Conservation (phyloP, 2,329 filamentous ascomycete species). For the Colletotrichum abscissum region DNA sequence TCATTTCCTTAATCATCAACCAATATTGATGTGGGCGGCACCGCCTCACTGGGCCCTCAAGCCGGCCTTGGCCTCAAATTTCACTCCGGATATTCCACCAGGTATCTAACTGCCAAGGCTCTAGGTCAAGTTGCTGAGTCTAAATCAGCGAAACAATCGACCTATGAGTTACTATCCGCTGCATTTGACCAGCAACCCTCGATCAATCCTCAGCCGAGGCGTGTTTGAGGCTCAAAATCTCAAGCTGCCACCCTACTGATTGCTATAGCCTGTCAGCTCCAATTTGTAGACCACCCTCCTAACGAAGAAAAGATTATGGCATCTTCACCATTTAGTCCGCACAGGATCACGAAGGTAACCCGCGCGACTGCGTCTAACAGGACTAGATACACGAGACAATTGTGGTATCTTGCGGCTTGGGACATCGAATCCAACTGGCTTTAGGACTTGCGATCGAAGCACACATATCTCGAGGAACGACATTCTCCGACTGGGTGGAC, state of each 20-base stretch:
- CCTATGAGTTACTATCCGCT: not conserved
- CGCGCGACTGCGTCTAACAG: not conserved
- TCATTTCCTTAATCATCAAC: not conserved
- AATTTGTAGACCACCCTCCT: not conserved
- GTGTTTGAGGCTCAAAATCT: not conserved
- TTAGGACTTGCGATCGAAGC: not conserved
- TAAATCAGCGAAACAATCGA: not conserved
- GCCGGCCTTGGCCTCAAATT: slow-evolving; percentile 3
- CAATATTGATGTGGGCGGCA: slow-evolving; percentile 23
- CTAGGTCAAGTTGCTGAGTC: not conserved
- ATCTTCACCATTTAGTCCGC: not conserved
- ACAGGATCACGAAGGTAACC: not conserved
- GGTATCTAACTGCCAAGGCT: not conserved
- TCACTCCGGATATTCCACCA: not conserved
- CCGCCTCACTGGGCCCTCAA: slow-evolving; percentile 19
- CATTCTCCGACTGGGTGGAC: not conserved
- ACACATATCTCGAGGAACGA: not conserved
- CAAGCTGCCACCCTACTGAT: not conserved
- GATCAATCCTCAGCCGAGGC: not conserved
- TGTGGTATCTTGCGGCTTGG: not conserved
- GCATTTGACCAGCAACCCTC: not conserved
- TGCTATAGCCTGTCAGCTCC: not conserved
- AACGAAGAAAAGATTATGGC: not conserved
- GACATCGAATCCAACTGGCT: not conserved
- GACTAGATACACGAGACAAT: not conserved